Evolutionary conservation across 495 filamentous ascomycete genomes (phyloP), one percentile per base, ranked within the genome.

Genomic region (Coniosporium apollinis): DNA sequence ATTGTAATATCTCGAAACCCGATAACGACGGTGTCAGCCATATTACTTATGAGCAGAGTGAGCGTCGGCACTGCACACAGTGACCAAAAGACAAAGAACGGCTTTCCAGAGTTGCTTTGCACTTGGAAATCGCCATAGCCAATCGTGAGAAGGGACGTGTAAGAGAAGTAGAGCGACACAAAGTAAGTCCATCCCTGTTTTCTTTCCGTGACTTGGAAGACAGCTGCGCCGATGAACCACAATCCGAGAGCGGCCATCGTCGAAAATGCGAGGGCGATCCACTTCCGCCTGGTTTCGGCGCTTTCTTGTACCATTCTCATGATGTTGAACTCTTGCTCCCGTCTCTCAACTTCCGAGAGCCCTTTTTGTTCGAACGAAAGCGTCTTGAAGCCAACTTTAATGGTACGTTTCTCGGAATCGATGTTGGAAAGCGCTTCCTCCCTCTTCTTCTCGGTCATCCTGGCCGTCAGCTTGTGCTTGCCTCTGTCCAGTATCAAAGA

Each of bases 31-130:
- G 77, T 85, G 46, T 82, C 75, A 5, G 79, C 77, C 44, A 89
- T 83, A 43, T 85, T 81, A 24, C 71, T 77, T 39, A 94, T 87
- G 19, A 92, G 63, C 25, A 89, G 74, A 0, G 85, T 92, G 49
- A 85, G 69, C 2, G 77, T 72, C 1, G 85, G 85, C 1, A 94
- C 60, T 2, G 84, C 82, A 3, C 92, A 66, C 3, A 94, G 55
- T 16, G 79, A 79, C 86, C 86, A 96, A 42, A 92, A 72, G 5
- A 96, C 79, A 56, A 89, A 93, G 49, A 91, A 87, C 0, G 78
- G 57, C 47, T 74, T 80, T 0, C 78, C 81, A 2, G 73, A 62
- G 42, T 79, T 82, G 21, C 72, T 80, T 5, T 69, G 55, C 0
- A 76, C 79, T 20, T 67, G 70, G 20, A 74, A 61, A 42, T 92